Percentiles rank a stretch among this genome's conserved stretches.
phyloP scores from a whole-genome alignment of 495 filamentous ascomycete species.

The Neurospora sp. region DNA sequence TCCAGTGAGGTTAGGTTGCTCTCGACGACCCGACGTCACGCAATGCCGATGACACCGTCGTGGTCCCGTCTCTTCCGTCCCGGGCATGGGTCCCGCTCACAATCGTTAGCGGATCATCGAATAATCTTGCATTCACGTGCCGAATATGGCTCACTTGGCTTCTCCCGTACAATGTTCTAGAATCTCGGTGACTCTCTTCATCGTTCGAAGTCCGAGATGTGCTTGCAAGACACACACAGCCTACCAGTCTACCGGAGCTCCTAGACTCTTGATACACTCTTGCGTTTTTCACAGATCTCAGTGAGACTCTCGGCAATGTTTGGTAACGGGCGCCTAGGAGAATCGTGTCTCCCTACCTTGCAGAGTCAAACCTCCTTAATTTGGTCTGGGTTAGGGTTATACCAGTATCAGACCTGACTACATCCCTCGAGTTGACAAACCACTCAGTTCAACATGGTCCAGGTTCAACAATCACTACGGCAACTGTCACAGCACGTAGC shows the following conservation, averaged over 20 bases:
- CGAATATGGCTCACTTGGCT: neutral
- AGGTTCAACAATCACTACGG: too few species aligned
- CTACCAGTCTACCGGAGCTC: neutral
- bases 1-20: neutral
- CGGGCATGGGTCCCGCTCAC: neutral
- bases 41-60: neutral
- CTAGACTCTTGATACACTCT: neutral
- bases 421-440: neutral
- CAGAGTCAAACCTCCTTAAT: neutral
- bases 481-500: too few species aligned
- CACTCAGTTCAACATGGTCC: neutral
- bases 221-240: neutral
- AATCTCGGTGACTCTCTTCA: neutral
- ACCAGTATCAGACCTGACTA: neutral
- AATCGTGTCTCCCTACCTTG: neutral
- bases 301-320: neutral
- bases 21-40: neutral
- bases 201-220: neutral
- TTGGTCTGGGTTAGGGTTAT: neutral
- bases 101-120: neutral
- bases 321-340: neutral
- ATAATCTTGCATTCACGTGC: neutral
- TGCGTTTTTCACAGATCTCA: neutral
- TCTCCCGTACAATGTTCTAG: neutral
- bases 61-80: neutral